Evolutionary conservation across 1,139 yeast species (phyloP), one percentile per base, ranked within the genome.

Genomic region (Magnusiomyces suaveolens): DNA sequence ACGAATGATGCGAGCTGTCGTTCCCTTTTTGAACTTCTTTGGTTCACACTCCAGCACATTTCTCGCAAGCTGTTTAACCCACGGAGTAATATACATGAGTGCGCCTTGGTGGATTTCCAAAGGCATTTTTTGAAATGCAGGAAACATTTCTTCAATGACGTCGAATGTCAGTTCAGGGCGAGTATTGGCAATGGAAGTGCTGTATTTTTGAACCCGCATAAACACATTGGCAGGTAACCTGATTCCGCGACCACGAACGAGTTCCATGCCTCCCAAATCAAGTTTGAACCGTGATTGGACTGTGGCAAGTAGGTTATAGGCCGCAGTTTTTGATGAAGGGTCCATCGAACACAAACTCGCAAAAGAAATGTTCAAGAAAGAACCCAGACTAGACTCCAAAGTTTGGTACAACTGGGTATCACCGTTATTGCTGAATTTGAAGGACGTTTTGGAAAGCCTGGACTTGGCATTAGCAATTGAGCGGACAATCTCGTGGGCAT

Each of bases 211-310:
- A 16, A 86, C 80, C 69, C 84, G 84, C 21, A 81, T 78, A 4
- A 83, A 77, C 46, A 83, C 80, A 63, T 85, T 85, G 46, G 80
- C 78, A 0, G 96, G 95, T 60, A 86, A 82, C n/a, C 83, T 79
- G 18, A 84, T 75, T 46, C 80, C 85, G 18, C 78, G 77, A 0
- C 87, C 80, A 54, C 80, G 78, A 41, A 75, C 75, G 33, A 81
- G 73, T 16, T 78, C 76, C 25, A 49, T 23, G 29, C 81, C 75
- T 0, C 87, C 88, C 61, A 83, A 76, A 52, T 82, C 80, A 50
- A 87, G 69, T 12, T 77, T 74, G 66, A 82, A 85, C 46, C 83
- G 77, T 6, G 77, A 72, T 8, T 84, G 80, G 39, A 85, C 70
- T 0, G 88, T 79, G 0, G 87, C 82, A 64, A 87, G 72, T 21